phyloP scores from a whole-genome alignment of 225 moss, liverwort and hornwort species.

The Ulota crispa region DNA sequence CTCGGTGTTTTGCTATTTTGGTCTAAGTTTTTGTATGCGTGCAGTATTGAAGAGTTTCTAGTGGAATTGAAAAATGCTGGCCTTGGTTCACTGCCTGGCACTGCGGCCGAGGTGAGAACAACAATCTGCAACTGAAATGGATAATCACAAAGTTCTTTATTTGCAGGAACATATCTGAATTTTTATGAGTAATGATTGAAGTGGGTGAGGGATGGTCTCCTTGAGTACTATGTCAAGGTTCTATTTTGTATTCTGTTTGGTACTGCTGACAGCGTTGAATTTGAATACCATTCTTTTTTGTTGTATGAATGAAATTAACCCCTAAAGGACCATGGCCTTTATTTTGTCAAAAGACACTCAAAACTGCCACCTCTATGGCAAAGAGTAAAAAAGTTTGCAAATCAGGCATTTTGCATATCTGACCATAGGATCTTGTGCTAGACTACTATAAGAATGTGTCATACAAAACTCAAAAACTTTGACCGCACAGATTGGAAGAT shows the following conservation, averaged over 20 bases:
- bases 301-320: background rate
- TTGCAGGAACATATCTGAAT: background rate
- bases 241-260: background rate
- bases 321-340: too few species aligned
- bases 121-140: background rate
- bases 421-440: too few species aligned
- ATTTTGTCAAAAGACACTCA: too few species aligned
- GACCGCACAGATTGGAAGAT: too few species aligned
- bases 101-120: slow-evolving; percentile 81
- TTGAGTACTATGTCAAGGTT: background rate
- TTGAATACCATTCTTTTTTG: background rate
- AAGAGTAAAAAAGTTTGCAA: too few species aligned
- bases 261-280: background rate
- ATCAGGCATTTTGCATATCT: too few species aligned
- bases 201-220: background rate
- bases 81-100: slow-evolving; percentile 87
- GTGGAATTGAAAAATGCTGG: slow-evolving; percentile 77
- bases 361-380: too few species aligned
- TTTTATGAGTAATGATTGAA: background rate
- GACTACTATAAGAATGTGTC: too few species aligned
- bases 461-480: too few species aligned
- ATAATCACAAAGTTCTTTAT: background rate
- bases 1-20: slow-evolving; percentile 2
- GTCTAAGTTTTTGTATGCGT: slow-evolving; percentile 11
- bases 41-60: slow-evolving; percentile 70